Base-by-base conservation (phyloP, 495 filamentous ascomycete genomes). In the Penicillium alfredii region DNA sequence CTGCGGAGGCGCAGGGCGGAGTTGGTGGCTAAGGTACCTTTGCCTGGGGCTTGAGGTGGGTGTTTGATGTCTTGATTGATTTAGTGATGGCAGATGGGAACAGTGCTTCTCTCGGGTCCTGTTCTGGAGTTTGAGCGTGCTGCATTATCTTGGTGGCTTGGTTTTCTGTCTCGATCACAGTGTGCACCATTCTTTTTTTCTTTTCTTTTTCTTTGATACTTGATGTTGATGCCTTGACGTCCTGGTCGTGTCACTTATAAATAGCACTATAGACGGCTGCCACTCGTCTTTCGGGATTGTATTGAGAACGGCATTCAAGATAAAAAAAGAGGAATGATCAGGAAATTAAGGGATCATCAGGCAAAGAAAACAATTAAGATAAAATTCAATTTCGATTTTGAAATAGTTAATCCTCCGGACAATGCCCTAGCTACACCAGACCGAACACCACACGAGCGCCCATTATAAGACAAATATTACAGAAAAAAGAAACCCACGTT, bases 361-460 rank as follows among this genome's bases (percentile, higher is more conserved):
- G n/a, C n/a, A n/a, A n/a, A n/a, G n/a, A n/a, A 24, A 33, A 21
- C 27, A 11, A 38, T 37, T 13, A 40, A 41, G 33, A 43, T 35
- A 38, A 17, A 38, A n/a, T n/a, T n/a, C n/a, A n/a, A n/a, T n/a
- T n/a, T n/a, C n/a, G 27, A 42, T 45, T 47, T 49, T 35, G 30
- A 38, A 51, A 39, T 20, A 33, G 36, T 42, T 40, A 47, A 43
- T 44, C 40, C 33, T 46, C 30, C 48, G 44, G 29, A 41, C 33
- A 35, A 47, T 41, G 46, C 21, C 41, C 43, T 40, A 43, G 45
- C 48, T 51, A 41, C 41, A 50, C 59, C 43, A 44, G 40, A 33
- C 52, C 53, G 42, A 63, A 65, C 61, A 63, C 61, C 61, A 44
- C 49, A 54, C 34, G 40, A 64, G 58, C 60, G 58, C 58, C 62